Conservation (phyloP, 306 rosid genomes). For the Cicer arietinum region DNA sequence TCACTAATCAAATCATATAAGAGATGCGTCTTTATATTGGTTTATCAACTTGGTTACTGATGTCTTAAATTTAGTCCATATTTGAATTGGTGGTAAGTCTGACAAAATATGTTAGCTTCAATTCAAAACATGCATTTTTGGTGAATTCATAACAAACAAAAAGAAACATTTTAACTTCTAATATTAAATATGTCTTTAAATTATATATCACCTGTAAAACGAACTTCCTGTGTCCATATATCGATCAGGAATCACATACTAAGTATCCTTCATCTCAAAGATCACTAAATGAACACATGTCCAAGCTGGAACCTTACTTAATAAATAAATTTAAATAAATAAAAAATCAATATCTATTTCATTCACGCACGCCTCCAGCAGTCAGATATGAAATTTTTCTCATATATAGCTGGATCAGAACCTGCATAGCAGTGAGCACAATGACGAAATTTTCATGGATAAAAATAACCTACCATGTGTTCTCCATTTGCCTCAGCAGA, state of each 20-base stretch:
- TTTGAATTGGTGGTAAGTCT: too few relatives aligned
- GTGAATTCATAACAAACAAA: too few relatives aligned
- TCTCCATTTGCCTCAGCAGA: background rate
- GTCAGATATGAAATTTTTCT: background rate
- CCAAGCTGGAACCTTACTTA: background rate
- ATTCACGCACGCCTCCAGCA: background rate
- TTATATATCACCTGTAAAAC: background rate
- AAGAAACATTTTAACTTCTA: too few relatives aligned
- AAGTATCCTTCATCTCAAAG: background rate
- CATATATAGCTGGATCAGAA: background rate
- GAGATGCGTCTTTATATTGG: too few relatives aligned
- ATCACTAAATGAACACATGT: background rate
- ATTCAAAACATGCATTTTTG: too few relatives aligned
- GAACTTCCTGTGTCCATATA: background rate
- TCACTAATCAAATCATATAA: background rate
- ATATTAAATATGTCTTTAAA: too few relatives aligned
- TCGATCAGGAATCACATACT: constrained; percentile 10
- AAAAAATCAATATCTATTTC: constrained; percentile 9
- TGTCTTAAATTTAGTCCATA: too few relatives aligned
- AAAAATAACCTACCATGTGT: background rate
- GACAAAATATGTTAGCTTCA: too few relatives aligned
- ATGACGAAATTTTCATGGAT: background rate
- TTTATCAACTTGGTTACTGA: too few relatives aligned
- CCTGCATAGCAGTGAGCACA: background rate
- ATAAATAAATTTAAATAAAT: background rate